Conservation (phyloP, 78 protist genomes). For the Isochrysis galbana region DNA sequence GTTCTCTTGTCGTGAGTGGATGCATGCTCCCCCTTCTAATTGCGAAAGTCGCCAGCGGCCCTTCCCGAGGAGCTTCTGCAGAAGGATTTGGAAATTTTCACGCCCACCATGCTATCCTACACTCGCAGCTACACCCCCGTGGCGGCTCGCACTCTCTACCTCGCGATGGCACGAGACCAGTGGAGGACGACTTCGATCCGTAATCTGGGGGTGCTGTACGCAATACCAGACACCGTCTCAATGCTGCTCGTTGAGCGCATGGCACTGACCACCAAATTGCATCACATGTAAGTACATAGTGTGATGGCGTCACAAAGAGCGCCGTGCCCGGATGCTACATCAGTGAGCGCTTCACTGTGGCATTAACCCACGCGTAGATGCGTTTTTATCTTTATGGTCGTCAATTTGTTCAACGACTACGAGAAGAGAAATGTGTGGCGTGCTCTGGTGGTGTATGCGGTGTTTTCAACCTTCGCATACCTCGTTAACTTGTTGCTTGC, state of each 20-base stretch:
- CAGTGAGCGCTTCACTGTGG: too few species aligned
- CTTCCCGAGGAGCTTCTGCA: neutral
- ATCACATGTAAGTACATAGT: too few species aligned
- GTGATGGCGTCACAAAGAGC: too few species aligned
- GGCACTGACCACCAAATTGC: constrained; percentile 16
- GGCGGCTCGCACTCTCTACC: neutral
- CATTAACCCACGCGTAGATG: too few species aligned
- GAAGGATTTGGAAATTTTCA: neutral
- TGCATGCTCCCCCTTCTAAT: too few species aligned
- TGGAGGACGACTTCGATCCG: constrained; percentile 31
- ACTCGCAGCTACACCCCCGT: constrained; percentile 32
- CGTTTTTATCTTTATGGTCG: constrained; percentile 14
- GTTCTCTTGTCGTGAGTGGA: neutral
- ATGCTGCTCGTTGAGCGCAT: constrained; percentile 27
- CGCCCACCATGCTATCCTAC: neutral
- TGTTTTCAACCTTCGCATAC: constrained; percentile 42
- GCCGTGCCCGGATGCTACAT: too few species aligned
- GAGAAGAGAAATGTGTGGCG: neutral
- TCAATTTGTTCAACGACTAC: constrained; percentile 24
- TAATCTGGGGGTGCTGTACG: constrained; percentile 45
- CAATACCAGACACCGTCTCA: constrained; percentile 49
- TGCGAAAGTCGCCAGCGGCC: too few species aligned
- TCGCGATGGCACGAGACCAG: neutral
- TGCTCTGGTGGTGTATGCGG: constrained; percentile 45
- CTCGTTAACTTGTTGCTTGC: constrained; percentile 44